phyloP scores from a whole-genome alignment of 352 stramenopile species.

The Phytophthora multivora region DNA sequence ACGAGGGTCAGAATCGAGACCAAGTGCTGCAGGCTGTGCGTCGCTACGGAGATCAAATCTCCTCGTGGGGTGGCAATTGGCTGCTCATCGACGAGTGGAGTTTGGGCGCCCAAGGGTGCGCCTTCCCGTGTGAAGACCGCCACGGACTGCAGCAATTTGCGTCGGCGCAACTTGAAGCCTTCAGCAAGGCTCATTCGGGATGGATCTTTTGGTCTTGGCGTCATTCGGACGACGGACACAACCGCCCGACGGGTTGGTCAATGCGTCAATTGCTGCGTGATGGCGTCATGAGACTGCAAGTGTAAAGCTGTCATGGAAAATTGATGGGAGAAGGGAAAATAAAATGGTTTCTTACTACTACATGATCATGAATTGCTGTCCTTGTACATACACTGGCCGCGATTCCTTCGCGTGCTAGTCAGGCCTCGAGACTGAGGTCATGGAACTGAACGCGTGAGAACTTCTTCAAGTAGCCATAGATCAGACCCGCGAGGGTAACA shows the following conservation, averaged over 20 bases:
- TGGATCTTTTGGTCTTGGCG: conserved; percentile 90
- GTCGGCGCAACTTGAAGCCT: conserved; percentile 58
- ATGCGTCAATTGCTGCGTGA: conserved; percentile 81
- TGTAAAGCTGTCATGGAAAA: background rate
- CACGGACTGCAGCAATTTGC: conserved; percentile 55
- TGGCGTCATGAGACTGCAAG: conserved; percentile 50
- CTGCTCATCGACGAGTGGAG: conserved; percentile 88
- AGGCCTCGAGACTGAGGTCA: conserved; percentile 25
- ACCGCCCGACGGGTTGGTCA: conserved; percentile 67
- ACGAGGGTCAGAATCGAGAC: conserved; percentile 58
- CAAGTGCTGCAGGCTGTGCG: conserved; percentile 66
- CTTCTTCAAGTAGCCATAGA: conserved; percentile 48
- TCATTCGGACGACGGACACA: conserved; percentile 70
- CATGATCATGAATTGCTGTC: conserved; percentile 2
- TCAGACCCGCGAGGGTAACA: conserved; percentile 40
- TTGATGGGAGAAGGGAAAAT: background rate
- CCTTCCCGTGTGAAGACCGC: conserved; percentile 60
- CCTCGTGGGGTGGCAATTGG: conserved; percentile 69
- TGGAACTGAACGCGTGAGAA: conserved; percentile 52
- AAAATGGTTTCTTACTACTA: conserved; percentile 9
- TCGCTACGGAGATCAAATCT: conserved; percentile 59
- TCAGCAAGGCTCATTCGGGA: conserved; percentile 66
- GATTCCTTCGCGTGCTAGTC: conserved; percentile 4
- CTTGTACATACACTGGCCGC: conserved; percentile 11
- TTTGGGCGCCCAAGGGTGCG: conserved; percentile 58